These are phyloP conservation scores for Lactifluus piperatus DNA, from an alignment of 768 basidiomycete genomes.

Conservation along the genomic window DNA sequence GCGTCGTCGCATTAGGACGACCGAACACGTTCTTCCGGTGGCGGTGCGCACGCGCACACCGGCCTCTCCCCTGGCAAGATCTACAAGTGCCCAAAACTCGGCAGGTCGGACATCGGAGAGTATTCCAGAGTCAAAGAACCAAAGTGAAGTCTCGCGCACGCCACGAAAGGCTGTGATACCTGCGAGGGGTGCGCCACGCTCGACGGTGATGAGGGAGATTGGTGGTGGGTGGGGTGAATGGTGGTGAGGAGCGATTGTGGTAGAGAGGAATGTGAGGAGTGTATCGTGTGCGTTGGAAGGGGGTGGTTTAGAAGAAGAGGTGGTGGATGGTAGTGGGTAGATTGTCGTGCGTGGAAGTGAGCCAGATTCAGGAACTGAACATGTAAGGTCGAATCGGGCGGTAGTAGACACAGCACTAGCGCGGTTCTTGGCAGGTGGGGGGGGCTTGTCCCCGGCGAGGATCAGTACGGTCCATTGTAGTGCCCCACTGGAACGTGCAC, in stretches of 20 bases:
- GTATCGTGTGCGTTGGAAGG: conserved; percentile 15
- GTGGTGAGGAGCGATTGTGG: background rate
- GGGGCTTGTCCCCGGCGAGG: conserved; percentile 44
- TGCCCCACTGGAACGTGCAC: conserved; percentile 48
- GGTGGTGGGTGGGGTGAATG: background rate
- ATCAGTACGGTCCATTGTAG: conserved; percentile 67
- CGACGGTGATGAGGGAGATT: background rate
- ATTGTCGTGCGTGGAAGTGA: conserved; percentile 31
- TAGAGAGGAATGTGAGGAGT: conserved; percentile 5
- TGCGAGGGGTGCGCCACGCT: conserved; percentile 34
- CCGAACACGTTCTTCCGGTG: conserved; percentile 58
- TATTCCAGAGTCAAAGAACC: conserved; percentile 62
- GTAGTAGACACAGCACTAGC: no score
- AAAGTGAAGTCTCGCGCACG: conserved; percentile 63
- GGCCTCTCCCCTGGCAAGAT: conserved; percentile 41
- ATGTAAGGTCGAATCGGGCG: conserved; percentile 18
- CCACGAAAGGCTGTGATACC: conserved; percentile 62
- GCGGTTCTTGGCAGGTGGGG: background rate
- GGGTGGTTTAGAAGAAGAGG: conserved; percentile 38
- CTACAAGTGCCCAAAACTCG: conserved; percentile 62
- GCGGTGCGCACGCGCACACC: conserved; percentile 44
- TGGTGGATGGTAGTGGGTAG: conserved; percentile 30
- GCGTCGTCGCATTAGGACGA: conserved; percentile 35
- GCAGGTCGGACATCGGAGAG: conserved; percentile 73
- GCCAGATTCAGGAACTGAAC: conserved; percentile 22